A percentile compares a stretch with the other conserved stretches of the same genome.
Evolutionary conservation across 2,329 filamentous ascomycete genomes (phyloP).

Genomic region (Didymella pinodella): DNA sequence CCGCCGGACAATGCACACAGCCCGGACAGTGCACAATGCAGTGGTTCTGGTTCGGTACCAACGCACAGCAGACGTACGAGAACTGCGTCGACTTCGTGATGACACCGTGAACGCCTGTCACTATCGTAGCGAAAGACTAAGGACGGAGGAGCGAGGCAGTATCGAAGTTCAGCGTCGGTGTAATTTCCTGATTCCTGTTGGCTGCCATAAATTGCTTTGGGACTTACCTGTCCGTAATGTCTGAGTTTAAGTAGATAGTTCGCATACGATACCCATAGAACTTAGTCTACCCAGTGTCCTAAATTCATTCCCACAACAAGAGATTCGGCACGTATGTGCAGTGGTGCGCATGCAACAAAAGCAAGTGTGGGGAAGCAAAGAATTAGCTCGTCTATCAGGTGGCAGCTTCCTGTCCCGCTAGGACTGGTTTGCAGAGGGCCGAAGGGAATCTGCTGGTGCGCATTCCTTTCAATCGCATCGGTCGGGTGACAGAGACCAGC

Average conservation of each 20-base stretch:
- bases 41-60: conserved; percentile 68
- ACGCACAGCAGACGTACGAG: conserved; percentile 67
- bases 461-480: not conserved
- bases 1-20: conserved; percentile 50
- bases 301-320: conserved; percentile 3
- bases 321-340: not conserved
- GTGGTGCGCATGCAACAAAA: not conserved
- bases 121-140: not conserved
- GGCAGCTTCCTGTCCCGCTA: not conserved
- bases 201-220: not conserved
- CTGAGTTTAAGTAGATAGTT: not conserved
- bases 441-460: not conserved
- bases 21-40: conserved; percentile 64
- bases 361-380: too few species aligned
- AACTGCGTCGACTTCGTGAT: conserved; percentile 65
- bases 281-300: not conserved
- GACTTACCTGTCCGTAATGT: not conserved
- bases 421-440: not conserved
- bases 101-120: conserved; percentile 7
- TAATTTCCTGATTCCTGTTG: not conserved
- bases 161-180: not conserved
- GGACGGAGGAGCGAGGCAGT: not conserved
- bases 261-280: conserved; percentile 15
- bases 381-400: too few species aligned
- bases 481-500: not conserved